Evolutionary conservation across 176 grass and related monocot species (phyloP).

Genomic region (Poa annua): DNA sequence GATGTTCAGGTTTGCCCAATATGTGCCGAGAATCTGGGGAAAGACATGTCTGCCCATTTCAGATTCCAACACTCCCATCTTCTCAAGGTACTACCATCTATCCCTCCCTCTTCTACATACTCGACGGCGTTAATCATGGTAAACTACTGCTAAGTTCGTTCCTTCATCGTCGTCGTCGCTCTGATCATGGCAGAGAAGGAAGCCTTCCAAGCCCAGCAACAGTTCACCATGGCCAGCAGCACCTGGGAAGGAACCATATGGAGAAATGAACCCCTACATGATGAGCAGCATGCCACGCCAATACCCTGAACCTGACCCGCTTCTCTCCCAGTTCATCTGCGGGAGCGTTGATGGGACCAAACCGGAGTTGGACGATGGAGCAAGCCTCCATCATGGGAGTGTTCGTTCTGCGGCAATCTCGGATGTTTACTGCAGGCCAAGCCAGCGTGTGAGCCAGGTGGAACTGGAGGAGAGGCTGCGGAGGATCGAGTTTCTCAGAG

Average conservation of each 20-base stretch:
- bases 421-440: constrained; percentile 35
- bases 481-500: constrained; percentile 67
- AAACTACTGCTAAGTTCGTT: no score
- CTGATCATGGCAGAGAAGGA: constrained; percentile 65
- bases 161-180: no score
- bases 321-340: constrained; percentile 78
- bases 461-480: constrained; percentile 68
- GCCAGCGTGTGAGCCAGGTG: constrained; percentile 31
- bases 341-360: background rate
- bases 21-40: constrained; percentile 75
- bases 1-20: constrained; percentile 75
- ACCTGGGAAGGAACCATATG: constrained; percentile 41
- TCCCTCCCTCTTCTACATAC: background rate
- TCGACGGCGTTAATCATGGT: no score
- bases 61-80: constrained; percentile 66
- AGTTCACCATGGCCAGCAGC: constrained; percentile 40
- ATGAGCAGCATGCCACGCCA: constrained; percentile 25
- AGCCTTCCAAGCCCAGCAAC: constrained; percentile 55
- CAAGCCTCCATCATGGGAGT: background rate
- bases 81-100: constrained; percentile 57
- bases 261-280: constrained; percentile 30
- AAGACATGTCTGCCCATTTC: constrained; percentile 76
- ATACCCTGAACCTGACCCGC: constrained; percentile 64
- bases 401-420: background rate
- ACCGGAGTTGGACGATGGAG: background rate